Conservation (phyloP, 2,329 filamentous ascomycete genomes). For the Rutstroemia sp. region DNA sequence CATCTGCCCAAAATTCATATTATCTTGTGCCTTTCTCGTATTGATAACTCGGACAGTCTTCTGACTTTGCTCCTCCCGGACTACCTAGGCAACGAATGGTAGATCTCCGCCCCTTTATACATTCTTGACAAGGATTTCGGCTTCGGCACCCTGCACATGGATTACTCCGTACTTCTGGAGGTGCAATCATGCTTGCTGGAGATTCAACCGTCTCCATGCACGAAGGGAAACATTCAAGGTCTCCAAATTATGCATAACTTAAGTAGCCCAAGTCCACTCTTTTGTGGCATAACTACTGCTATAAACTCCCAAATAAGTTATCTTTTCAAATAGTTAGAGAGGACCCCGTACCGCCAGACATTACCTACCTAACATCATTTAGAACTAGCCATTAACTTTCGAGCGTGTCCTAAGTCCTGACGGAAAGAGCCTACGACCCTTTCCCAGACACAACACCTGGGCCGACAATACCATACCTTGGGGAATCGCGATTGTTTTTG, state of each 20-base stretch:
- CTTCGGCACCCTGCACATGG: too few species aligned
- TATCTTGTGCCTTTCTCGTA: too few species aligned
- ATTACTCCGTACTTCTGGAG: too few species aligned
- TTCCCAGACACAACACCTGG: background rate
- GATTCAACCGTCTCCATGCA: background rate
- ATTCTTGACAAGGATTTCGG: background rate
- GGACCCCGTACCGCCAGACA: background rate
- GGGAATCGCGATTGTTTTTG: constrained; percentile 4
- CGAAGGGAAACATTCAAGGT: background rate
- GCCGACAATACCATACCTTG: background rate
- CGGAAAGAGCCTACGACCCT: background rate
- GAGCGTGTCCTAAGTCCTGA: background rate
- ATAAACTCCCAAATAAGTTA: too few species aligned
- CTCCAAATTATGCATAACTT: constrained; percentile 7
- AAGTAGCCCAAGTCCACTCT: background rate
- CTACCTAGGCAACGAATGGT: too few species aligned
- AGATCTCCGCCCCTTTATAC: background rate
- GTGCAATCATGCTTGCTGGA: too few species aligned
- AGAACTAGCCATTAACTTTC: too few species aligned
- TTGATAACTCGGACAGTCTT: too few species aligned
- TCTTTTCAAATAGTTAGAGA: too few species aligned
- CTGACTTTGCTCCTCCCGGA: too few species aligned
- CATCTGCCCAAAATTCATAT: too few species aligned
- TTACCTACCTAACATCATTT: background rate
- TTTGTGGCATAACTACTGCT: constrained; percentile 4